Evolutionary conservation across 441 rosid genomes (phyloP), one percentile per base, ranked within the genome.

Genomic region (Mallotus japonicus): DNA sequence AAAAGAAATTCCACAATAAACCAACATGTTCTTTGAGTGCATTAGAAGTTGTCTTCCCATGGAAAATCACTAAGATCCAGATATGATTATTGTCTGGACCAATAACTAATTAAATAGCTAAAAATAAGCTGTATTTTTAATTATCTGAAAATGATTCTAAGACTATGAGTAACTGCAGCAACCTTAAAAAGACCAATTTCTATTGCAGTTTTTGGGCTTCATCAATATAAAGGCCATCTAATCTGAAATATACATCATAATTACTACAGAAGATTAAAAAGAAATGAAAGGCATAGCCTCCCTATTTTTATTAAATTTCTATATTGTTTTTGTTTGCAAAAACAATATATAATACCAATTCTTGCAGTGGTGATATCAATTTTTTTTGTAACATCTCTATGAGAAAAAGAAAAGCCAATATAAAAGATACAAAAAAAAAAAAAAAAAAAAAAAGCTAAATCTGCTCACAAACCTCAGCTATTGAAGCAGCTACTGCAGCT

Each of bases 401-500:
- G 17, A 12, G 50, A 44, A 8, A 44, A 40, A 14, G 14, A 53
- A 37, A 37, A 37, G 40, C 40, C 40, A 3, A 37, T 37, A 37
- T 37, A 5, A 37, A 4, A 37, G 6, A 37, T 37, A 3, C 2
- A n/a, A n/a, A n/a, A n/a, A n/a, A 40, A 70, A 28, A 47, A 24
- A 24, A 24, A 24, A 24, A 24, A 24, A 24, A 24, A 24, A 24
- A 20, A 17, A 10, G 15, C 24, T 15, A 42, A 2, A 2, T 51
- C 12, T 19, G 22, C 51, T 37, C 0, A 55, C 78, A 53, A 71
- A 92, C 99, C 99, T 95, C 98, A 55, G 97, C 97, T 79, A 95
- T 91, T 50, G 98, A 91, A 60, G 97, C 91, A 78, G 98, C 90
- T 58, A 84, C 86, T 32, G 99, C 98, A 76, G 99, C 98, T 13